Conservation (phyloP, 768 basidiomycete genomes). For the Boletus tylopilopsis region DNA sequence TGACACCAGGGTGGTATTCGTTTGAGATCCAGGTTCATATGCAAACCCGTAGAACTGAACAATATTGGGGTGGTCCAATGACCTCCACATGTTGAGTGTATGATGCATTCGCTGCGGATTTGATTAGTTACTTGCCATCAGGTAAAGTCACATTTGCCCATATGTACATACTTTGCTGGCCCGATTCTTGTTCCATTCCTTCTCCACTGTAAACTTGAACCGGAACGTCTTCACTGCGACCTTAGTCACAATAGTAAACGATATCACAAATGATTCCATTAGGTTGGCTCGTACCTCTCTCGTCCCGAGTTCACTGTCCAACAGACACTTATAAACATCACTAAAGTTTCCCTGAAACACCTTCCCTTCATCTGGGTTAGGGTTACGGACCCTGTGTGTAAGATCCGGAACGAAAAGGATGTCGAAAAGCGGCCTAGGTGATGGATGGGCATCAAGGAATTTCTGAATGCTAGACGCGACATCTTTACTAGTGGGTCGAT, state of each 20-base stretch:
- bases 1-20: background rate
- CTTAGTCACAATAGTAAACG: background rate
- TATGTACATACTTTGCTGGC: background rate
- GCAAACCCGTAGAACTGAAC: constrained; percentile 12
- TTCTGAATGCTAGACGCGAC: background rate
- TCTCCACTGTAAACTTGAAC: background rate
- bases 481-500: background rate
- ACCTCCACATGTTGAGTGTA: background rate
- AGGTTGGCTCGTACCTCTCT: background rate
- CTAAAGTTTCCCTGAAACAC: too few species aligned
- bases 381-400: too few species aligned
- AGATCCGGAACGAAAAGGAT: too few species aligned
- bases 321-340: background rate
- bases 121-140: too few species aligned
- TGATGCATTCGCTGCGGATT: too few species aligned
- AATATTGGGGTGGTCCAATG: background rate
- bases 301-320: background rate
- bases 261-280: background rate
- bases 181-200: background rate
- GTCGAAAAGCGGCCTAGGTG: background rate
- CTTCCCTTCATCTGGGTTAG: too few species aligned
- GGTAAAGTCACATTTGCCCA: too few species aligned
- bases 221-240: constrained; percentile 3
- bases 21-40: constrained; percentile 20
- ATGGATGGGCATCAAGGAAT: background rate